Conservation (phyloP, 2,329 filamentous ascomycete species). For the Sporothrix mexicana region DNA sequence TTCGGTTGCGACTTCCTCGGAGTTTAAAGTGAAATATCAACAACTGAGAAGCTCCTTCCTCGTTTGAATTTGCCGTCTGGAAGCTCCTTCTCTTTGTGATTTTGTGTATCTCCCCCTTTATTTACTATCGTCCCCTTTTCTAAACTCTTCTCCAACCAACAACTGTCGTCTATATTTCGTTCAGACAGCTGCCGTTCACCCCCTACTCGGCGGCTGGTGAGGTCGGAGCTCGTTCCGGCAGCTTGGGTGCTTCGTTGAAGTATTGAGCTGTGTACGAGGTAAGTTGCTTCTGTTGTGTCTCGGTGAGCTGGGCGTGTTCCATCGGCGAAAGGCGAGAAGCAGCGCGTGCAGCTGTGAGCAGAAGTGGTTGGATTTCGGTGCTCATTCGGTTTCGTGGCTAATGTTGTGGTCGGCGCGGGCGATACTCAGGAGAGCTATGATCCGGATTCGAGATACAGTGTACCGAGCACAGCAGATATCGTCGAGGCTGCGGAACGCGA, state of each 20-base stretch:
- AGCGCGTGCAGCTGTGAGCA: neutral
- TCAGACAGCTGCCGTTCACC: neutral
- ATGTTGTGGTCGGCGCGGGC: neutral
- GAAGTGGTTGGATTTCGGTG: neutral
- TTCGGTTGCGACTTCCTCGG: neutral
- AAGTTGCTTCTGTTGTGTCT: neutral
- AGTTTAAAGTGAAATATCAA: neutral
- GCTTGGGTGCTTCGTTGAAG: neutral
- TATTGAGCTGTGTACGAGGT: neutral
- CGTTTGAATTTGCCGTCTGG: neutral
- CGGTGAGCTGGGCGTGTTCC: neutral
- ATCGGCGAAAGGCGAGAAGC: slow-evolving; percentile 18
- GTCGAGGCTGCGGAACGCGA: neutral
- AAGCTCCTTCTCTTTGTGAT: slow-evolving; percentile 4
- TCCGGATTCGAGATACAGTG: neutral
- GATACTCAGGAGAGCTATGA: no score
- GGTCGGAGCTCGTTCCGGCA: slow-evolving; percentile 2
- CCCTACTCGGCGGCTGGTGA: neutral
- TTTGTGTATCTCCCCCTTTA: neutral
- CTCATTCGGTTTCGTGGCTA: slow-evolving; percentile 4
- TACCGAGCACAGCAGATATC: neutral
- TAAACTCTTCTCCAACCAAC: neutral
- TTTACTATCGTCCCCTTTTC: neutral
- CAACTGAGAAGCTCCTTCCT: neutral
- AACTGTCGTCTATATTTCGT: neutral